A percentile compares a stretch with the other conserved stretches of the same genome.
These are phyloP conservation scores for Polytrichum formosum DNA, from an alignment of 225 moss, liverwort and hornwort genomes.

Conservation along the genomic window DNA sequence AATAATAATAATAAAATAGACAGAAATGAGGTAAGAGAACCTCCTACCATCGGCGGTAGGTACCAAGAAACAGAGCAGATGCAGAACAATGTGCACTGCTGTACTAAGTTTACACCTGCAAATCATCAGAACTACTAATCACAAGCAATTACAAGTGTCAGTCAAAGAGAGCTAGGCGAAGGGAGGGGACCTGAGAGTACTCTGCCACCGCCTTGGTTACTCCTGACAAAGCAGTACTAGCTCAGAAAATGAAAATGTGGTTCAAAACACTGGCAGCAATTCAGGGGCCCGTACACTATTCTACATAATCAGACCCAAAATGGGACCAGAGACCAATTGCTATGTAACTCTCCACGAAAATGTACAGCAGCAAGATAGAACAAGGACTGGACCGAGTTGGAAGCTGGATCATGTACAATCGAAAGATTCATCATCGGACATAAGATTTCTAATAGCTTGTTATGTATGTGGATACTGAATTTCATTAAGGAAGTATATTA, in stretches of 20 bases:
- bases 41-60: background rate
- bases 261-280: too few relatives aligned
- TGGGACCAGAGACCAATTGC: too few relatives aligned
- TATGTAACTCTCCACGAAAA: too few relatives aligned
- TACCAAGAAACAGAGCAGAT: background rate
- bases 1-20: background rate
- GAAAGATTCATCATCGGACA: too few relatives aligned
- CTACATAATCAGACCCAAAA: too few relatives aligned
- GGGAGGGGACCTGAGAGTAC: background rate
- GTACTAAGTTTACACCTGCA: slow-evolving; percentile 1
- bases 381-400: too few relatives aligned
- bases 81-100: slow-evolving; percentile 1
- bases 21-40: background rate
- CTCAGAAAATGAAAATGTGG: slow-evolving; percentile 1
- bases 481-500: slow-evolving; percentile 5
- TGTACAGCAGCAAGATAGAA: too few relatives aligned
- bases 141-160: slow-evolving; percentile 1
- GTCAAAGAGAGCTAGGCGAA: background rate
- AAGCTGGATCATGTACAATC: too few relatives aligned
- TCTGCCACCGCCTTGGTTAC: background rate
- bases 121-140: background rate
- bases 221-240: background rate
- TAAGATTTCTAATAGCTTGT: too few relatives aligned
- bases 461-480: too few relatives aligned
- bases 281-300: too few relatives aligned